A percentile compares a stretch with the other conserved stretches of the same genome.
These are phyloP conservation scores for Lavandula angustifolia DNA, from an alignment of 257 asterid species.

Conservation along the genomic window DNA sequence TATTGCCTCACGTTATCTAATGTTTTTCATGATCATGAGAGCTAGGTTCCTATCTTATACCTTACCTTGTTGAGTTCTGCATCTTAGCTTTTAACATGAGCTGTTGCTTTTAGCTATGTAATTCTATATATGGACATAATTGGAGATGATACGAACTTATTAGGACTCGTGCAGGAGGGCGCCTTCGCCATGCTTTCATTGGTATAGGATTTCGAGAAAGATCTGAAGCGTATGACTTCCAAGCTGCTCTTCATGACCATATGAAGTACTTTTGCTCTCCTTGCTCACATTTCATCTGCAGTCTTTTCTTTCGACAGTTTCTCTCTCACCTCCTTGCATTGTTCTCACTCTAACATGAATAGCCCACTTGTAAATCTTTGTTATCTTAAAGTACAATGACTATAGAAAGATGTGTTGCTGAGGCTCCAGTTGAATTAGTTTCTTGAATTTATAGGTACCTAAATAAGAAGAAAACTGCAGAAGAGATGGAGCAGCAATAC, in stretches of 20 bases:
- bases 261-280: constrained; percentile 64
- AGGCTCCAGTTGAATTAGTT: no score
- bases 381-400: no score
- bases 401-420: no score
- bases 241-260: constrained; percentile 98
- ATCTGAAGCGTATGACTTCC: constrained; percentile 95
- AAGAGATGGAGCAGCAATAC: constrained; percentile 96
- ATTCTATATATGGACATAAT: neutral
- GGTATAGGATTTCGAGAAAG: constrained; percentile 99
- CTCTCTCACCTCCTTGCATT: no score
- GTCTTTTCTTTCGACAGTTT: neutral
- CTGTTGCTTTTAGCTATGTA: neutral
- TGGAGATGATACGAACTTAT: constrained; percentile 10
- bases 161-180: constrained; percentile 60
- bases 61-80: neutral
- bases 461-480: constrained; percentile 91
- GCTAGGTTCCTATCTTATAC: no score
- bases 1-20: no score
- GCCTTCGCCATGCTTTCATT: constrained; percentile 96
- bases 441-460: constrained; percentile 64
- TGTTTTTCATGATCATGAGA: no score
- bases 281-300: constrained; percentile 18
- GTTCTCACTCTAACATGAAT: no score
- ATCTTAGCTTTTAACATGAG: neutral
- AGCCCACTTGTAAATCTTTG: no score